Evolutionary conservation across 305 asterid genomes (phyloP), one percentile per base, ranked within the genome.

Genomic region (Fraxinus xanthoxyloides): DNA sequence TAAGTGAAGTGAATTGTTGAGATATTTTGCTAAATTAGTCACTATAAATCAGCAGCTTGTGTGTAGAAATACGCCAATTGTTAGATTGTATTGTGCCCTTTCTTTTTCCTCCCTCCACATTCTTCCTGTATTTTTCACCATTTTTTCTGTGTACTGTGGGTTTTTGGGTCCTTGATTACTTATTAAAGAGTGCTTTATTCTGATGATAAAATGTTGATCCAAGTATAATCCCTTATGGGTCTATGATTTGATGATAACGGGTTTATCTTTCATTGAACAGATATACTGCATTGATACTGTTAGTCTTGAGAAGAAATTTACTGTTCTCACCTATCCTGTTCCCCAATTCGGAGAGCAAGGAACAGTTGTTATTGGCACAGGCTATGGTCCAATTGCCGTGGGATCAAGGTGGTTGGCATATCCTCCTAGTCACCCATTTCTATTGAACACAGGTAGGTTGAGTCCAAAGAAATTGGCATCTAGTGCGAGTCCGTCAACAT

Each of bases 361-460:
- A 81, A 82, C 89, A 34, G 85, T 87, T 75, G 97, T 89, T 24
- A 88, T 91, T 78, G 92, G 92, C 86, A 89, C 94, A 40, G 97
- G 98, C 17, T 93, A 93, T 79, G 99, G 99, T 81, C 99, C 98
- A 70, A 89, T 97, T 97, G 95, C 98, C 81, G 91, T 95, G 82
- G 99, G 99, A 43, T 91, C 98, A 48, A 91, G 99, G 88, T 97
- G 99, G 99, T 83, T 97, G 93, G 98, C 99, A 12, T 95, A 95
- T 86, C 88, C 98, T 82, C 93, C 98, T 76, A 93, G 90, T 82
- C 93, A 91, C 73, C 97, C 97, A 7, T 83, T 93, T 85, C 75
- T 88, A 81, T 86, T 92, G 77, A 93, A 92, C 80, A 89, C 91
- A 2, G 97, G 97, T 21, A 92, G 97, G 74, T 88, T 95, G 86